Evolutionary conservation across 768 basidiomycete genomes (phyloP).

Genomic region (Baorangia bicolor): DNA sequence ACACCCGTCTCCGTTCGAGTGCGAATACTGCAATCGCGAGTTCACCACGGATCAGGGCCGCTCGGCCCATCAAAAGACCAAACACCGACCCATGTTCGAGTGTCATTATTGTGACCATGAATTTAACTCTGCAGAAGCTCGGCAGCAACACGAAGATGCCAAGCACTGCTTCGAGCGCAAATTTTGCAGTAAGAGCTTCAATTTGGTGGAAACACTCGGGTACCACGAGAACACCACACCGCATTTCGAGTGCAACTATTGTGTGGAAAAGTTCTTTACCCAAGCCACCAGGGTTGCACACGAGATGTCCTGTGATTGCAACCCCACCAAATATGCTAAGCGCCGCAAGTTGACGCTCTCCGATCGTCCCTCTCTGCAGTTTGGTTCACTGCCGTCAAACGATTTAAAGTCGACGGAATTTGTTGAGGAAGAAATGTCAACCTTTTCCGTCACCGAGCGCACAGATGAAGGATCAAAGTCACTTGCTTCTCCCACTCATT

Average conservation of each 20-base stretch:
- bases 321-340: background rate
- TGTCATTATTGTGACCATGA: constrained; percentile 11
- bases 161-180: constrained; percentile 4
- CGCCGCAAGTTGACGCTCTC: background rate
- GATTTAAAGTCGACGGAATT: background rate
- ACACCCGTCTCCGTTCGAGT: constrained; percentile 13
- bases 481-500: background rate
- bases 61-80: constrained; percentile 9
- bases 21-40: background rate
- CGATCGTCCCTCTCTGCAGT: background rate
- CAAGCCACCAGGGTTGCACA: background rate
- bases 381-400: background rate
- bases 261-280: background rate
- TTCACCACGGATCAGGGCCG: constrained; percentile 8
- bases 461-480: background rate
- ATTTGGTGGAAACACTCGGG: background rate
- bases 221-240: background rate
- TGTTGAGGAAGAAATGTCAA: background rate
- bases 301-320: background rate
- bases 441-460: background rate
- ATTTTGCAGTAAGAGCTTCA: background rate
- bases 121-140: constrained; percentile 3
- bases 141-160: constrained; percentile 11
- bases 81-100: constrained; percentile 5
- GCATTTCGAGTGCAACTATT: constrained; percentile 9